phyloP scores from a whole-genome alignment of 1,284 basidiomycete genomes.

The Thelephora terrestris region DNA sequence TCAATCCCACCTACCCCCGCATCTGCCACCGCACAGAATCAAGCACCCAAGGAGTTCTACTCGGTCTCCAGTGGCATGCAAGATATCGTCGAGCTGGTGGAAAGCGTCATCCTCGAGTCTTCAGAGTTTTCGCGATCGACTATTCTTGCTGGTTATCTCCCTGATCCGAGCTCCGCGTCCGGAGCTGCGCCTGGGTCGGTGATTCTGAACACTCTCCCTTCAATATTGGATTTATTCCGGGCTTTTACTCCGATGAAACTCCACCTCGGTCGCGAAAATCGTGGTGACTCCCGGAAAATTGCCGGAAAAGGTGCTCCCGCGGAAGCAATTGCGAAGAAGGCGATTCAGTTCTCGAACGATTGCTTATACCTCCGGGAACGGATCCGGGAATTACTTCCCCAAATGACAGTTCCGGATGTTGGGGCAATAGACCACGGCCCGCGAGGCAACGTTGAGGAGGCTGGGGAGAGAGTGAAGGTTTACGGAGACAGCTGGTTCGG shows the following conservation, averaged over 20 bases:
- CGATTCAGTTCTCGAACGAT: slow-evolving; percentile 84
- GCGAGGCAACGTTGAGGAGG: slow-evolving; percentile 41
- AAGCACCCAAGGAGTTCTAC: slow-evolving; percentile 34
- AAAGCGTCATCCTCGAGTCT: slow-evolving; percentile 49
- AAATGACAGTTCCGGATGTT: too few species aligned
- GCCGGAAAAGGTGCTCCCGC: too few species aligned
- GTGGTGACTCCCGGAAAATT: too few species aligned
- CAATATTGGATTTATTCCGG: slow-evolving; percentile 73
- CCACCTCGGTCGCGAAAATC: slow-evolving; percentile 31
- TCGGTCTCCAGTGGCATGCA: slow-evolving; percentile 45
- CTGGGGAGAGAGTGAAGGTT: slow-evolving; percentile 35
- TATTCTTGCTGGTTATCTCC: slow-evolving; percentile 26
- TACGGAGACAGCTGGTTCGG: slow-evolving; percentile 60
- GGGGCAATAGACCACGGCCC: slow-evolving; percentile 11
- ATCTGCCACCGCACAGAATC: slow-evolving; percentile 1
- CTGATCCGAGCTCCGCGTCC: slow-evolving; percentile 6
- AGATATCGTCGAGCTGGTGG: slow-evolving; percentile 48
- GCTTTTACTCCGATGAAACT: slow-evolving; percentile 74
- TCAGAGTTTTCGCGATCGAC: slow-evolving; percentile 43
- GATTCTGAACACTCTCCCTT: slow-evolving; percentile 50
- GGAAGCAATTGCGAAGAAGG: slow-evolving; percentile 39
- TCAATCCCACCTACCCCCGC: not conserved
- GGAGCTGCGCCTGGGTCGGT: slow-evolving; percentile 31
- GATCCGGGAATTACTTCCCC: slow-evolving; percentile 17
- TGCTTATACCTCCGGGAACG: slow-evolving; percentile 59